phyloP scores from a whole-genome alignment of 306 rosid species.

The Trifolium repens region DNA sequence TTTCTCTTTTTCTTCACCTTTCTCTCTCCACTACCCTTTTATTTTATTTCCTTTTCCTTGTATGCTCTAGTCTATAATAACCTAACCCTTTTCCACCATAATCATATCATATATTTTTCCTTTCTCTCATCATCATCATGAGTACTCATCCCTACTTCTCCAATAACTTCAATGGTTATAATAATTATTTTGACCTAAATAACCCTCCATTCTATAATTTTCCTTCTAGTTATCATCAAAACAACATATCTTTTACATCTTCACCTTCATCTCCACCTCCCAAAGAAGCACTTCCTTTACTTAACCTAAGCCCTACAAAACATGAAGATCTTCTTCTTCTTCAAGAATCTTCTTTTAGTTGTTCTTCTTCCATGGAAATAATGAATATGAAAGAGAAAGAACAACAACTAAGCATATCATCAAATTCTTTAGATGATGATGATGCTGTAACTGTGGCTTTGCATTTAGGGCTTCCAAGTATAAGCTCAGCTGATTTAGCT shows the following conservation, averaged over 20 bases:
- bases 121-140: constrained; percentile 55
- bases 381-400: constrained; percentile 37
- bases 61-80: constrained; percentile 41
- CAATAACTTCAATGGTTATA: constrained; percentile 47
- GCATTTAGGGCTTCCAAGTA: constrained; percentile 83
- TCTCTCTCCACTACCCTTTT: constrained; percentile 38
- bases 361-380: constrained; percentile 43
- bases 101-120: constrained; percentile 3
- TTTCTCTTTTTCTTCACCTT: constrained; percentile 49
- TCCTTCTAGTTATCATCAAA: constrained; percentile 44
- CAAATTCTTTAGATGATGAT: constrained; percentile 32
- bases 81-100: constrained; percentile 48
- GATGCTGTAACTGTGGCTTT: constrained; percentile 72
- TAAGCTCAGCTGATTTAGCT: constrained; percentile 56
- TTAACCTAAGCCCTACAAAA: constrained; percentile 59
- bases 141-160: constrained; percentile 59
- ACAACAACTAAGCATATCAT: constrained; percentile 38
- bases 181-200: constrained; percentile 57
- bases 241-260: constrained; percentile 34
- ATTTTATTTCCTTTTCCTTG: constrained; percentile 33
- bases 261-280: constrained; percentile 57
- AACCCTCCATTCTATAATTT: constrained; percentile 41
- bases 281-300: constrained; percentile 77
- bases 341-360: constrained; percentile 42
- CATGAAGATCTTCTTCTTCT: constrained; percentile 33